These are phyloP conservation scores for Trichoderma afroharzianum DNA, from an alignment of 2,329 filamentous ascomycete genomes.

Conservation along the genomic window DNA sequence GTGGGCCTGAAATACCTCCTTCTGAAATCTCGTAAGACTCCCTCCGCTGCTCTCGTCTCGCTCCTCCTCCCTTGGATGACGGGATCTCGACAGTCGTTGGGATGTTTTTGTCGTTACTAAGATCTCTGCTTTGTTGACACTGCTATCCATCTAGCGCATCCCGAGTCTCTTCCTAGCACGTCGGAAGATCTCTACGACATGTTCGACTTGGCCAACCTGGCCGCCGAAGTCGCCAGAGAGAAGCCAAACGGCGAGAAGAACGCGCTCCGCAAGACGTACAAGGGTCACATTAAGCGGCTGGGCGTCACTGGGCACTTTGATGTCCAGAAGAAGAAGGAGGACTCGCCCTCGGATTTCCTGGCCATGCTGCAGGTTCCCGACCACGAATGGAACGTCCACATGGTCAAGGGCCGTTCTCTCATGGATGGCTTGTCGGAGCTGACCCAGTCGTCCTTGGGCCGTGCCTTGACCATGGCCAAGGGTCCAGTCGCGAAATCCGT, in stretches of 20 bases:
- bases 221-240: constrained; percentile 59
- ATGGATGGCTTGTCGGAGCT: constrained; percentile 48
- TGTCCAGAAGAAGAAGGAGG: constrained; percentile 50
- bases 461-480: constrained; percentile 55
- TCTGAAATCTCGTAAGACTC: constrained; percentile 64
- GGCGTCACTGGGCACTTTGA: constrained; percentile 62
- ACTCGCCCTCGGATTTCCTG: constrained; percentile 50
- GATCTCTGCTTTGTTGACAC: constrained; percentile 43
- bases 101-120: constrained; percentile 22
- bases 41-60: constrained; percentile 39
- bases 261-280: constrained; percentile 64
- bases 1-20: constrained; percentile 65
- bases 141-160: constrained; percentile 44
- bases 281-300: constrained; percentile 63
- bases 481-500: constrained; percentile 51
- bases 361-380: constrained; percentile 50
- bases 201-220: constrained; percentile 54
- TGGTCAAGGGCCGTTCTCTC: constrained; percentile 54
- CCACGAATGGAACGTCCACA: constrained; percentile 54
- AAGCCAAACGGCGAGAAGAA: constrained; percentile 66
- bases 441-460: constrained; percentile 42
- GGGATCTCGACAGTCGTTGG: constrained; percentile 27
- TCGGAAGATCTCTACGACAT: constrained; percentile 57
- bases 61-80: constrained; percentile 24
- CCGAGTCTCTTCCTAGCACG: constrained; percentile 44